Percentiles rank a stretch among this genome's conserved stretches.
phyloP scores from a whole-genome alignment of 768 basidiomycete species.

The Pleurotus cornucopiae region DNA sequence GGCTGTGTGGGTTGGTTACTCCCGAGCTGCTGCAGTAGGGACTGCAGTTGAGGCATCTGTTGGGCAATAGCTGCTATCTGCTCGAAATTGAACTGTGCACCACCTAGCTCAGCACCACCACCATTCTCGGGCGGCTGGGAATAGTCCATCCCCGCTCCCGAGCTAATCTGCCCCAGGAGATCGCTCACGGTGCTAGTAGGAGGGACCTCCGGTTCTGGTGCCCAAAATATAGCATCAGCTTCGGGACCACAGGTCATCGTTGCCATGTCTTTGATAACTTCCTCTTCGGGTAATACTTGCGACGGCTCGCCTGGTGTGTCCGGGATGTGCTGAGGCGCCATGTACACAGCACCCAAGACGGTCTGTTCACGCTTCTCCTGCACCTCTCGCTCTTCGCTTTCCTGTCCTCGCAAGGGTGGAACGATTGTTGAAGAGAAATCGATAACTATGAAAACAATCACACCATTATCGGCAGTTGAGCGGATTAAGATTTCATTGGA shows the following conservation, averaged over 20 bases:
- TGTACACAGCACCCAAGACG: constrained; percentile 72
- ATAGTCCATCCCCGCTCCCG: constrained; percentile 8
- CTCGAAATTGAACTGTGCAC: constrained; percentile 21
- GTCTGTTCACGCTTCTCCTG: constrained; percentile 81
- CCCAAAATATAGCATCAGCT: constrained; percentile 67
- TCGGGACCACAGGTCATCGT: constrained; percentile 70
- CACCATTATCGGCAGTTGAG: constrained; percentile 1
- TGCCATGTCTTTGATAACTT: constrained; percentile 58
- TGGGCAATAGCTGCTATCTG: constrained; percentile 8
- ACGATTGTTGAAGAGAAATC: constrained; percentile 61
- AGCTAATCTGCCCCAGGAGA: constrained; percentile 49
- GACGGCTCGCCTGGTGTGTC: constrained; percentile 73
- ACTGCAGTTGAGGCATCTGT: constrained; percentile 44
- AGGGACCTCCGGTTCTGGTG: constrained; percentile 28
- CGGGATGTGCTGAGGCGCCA: constrained; percentile 66
- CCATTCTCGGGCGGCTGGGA: constrained; percentile 17
- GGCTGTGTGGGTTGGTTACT: constrained; percentile 4
- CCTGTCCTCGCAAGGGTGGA: constrained; percentile 50
- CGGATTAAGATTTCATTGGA: constrained; percentile 12
- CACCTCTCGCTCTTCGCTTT: constrained; percentile 61
- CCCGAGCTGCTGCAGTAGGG: constrained; percentile 41
- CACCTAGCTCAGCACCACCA: constrained; percentile 34
- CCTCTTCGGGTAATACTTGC: constrained; percentile 58
- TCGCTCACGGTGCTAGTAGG: constrained; percentile 57
- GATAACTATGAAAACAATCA: constrained; percentile 39